Percentiles rank a stretch among this genome's conserved stretches.
Evolutionary conservation across 2,329 filamentous ascomycete genomes (phyloP).

Genomic region (Botryotinia convoluta): DNA sequence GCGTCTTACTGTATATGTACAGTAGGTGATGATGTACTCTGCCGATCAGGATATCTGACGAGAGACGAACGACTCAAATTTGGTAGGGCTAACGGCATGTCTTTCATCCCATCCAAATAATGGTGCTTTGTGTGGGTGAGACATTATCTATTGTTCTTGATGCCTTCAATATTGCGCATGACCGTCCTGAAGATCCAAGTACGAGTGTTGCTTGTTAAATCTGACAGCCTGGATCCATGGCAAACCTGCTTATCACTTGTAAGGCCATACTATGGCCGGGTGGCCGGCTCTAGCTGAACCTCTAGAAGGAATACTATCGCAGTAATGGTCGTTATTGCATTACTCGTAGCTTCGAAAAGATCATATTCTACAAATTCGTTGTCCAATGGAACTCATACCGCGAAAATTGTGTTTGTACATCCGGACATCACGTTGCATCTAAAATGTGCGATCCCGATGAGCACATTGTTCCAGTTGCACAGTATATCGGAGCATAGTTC

Average conservation of each 20-base stretch:
- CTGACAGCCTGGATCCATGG: conserved; percentile 4
- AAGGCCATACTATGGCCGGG: conserved; percentile 2
- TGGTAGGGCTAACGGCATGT: conserved; percentile 14
- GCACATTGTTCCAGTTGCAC: conserved; percentile 6
- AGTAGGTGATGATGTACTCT: conserved; percentile 9
- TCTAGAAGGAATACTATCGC: not conserved
- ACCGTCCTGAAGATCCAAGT: conserved; percentile 18
- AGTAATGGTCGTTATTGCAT: conserved; percentile 5
- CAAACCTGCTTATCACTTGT: conserved; percentile 8
- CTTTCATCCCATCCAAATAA: conserved; percentile 3
- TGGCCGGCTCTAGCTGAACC: conserved; percentile 15
- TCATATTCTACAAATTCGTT: not conserved
- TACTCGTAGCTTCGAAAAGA: conserved; percentile 8
- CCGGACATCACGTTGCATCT: conserved; percentile 9
- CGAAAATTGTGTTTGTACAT: conserved; percentile 8
- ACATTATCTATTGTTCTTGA: conserved; percentile 3
- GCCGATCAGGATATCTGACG: conserved; percentile 8
- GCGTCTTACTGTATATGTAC: conserved; percentile 15
- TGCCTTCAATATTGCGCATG: conserved; percentile 16
- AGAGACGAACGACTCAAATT: not conserved
- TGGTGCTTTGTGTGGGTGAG: not conserved
- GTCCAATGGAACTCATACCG: conserved; percentile 1
- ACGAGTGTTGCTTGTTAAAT: conserved; percentile 14
- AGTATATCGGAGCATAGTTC: conserved; percentile 2
- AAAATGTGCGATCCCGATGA: conserved; percentile 11